Evolutionary conservation across 495 filamentous ascomycete genomes (phyloP).

Genomic region (Glarea lozoyensis): DNA sequence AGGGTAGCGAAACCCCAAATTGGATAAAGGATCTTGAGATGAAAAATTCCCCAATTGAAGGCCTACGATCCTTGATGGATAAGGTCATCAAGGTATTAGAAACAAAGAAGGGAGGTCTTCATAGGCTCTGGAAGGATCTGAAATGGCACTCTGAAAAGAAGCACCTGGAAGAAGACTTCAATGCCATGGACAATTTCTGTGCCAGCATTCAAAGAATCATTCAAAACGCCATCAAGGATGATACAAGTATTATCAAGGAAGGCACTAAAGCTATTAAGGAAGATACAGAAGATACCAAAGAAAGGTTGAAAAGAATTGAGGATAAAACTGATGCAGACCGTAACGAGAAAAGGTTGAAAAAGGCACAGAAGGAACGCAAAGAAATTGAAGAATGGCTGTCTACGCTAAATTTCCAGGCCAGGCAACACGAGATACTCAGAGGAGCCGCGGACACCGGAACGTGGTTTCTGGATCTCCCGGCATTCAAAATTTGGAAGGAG

Average conservation of each 20-base stretch:
- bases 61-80: neutral
- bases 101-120: neutral
- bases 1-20: neutral
- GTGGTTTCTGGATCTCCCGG: constrained; percentile 11
- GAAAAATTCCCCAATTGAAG: constrained; percentile 3
- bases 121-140: constrained; percentile 1
- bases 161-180: constrained; percentile 2
- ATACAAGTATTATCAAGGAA: too few species aligned
- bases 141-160: constrained; percentile 11
- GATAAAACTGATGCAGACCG: neutral
- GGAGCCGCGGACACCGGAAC: constrained; percentile 3
- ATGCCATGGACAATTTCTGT: constrained; percentile 1
- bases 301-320: neutral
- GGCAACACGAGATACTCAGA: constrained; percentile 12
- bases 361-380: too few species aligned
- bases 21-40: constrained; percentile 4
- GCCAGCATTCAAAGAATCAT: too few species aligned
- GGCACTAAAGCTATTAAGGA: neutral
- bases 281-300: neutral
- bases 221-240: too few species aligned
- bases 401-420: constrained; percentile 10
- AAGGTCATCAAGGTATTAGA: constrained; percentile 4
- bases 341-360: constrained; percentile 1
- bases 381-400: constrained; percentile 12
- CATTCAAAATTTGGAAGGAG: constrained; percentile 18